A percentile compares a stretch with the other conserved stretches of the same genome.
phyloP scores from a whole-genome alignment of 495 filamentous ascomycete genomes.

The Neurospora africana region DNA sequence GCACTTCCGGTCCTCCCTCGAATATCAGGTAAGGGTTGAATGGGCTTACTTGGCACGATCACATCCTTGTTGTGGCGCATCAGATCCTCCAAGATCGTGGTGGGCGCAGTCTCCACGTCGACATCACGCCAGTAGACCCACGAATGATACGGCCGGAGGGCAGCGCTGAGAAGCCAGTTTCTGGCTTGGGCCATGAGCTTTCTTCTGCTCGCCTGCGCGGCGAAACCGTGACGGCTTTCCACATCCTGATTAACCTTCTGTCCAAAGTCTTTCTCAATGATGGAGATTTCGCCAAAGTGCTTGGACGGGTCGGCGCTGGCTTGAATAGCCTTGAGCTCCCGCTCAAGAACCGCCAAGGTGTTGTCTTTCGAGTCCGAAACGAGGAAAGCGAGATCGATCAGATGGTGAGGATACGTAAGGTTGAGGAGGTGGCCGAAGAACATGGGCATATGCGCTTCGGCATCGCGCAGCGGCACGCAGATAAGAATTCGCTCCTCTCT shows the following conservation, averaged over 20 bases:
- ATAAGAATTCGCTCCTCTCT: constrained; percentile 88
- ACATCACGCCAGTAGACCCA: constrained; percentile 99
- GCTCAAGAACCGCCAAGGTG: constrained; percentile 64
- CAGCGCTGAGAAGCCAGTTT: constrained; percentile 94
- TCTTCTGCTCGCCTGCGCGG: constrained; percentile 83
- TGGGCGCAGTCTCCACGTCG: constrained; percentile 93
- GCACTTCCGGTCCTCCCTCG: neutral
- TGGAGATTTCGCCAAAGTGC: constrained; percentile 91
- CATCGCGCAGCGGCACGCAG: constrained; percentile 90
- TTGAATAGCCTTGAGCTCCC: constrained; percentile 72
- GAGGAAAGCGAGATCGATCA: constrained; percentile 93
- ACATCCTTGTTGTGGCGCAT: constrained; percentile 99
- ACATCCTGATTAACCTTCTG: constrained; percentile 98
- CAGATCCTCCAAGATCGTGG: constrained; percentile 91
- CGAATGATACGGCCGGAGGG: constrained; percentile 86
- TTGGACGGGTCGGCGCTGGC: constrained; percentile 61
- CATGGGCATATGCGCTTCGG: constrained; percentile 88
- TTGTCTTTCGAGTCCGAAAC: constrained; percentile 96
- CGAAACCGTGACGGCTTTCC: constrained; percentile 94
- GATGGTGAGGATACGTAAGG: constrained; percentile 92
- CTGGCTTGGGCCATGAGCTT: constrained; percentile 97
- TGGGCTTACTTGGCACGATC: constrained; percentile 90
- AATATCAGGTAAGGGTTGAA: neutral
- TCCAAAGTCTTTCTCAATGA: constrained; percentile 98
- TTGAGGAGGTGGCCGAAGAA: constrained; percentile 95